Conservation (phyloP, 108 stramenopile species). For the Skeletonema potamos region DNA sequence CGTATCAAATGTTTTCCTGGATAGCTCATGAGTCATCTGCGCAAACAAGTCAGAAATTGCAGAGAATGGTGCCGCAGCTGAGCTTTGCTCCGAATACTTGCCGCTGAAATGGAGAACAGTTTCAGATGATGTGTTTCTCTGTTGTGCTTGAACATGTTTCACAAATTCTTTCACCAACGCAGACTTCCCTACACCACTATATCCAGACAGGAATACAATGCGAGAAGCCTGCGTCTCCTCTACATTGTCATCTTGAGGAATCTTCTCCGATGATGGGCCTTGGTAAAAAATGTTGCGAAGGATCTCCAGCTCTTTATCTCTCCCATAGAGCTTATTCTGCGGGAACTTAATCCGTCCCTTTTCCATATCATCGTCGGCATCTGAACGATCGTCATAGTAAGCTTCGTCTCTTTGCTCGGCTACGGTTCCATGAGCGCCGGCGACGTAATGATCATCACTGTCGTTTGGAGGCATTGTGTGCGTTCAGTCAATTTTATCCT, state of each 20-base stretch:
- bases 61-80: constrained; percentile 12
- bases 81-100: constrained; percentile 10
- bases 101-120: neutral
- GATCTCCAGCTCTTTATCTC: constrained; percentile 19
- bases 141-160: constrained; percentile 1
- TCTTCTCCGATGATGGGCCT: neutral
- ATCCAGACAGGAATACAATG: constrained; percentile 28
- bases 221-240: neutral
- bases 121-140: neutral
- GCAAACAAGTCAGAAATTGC: neutral
- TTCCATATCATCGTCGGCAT: constrained; percentile 33
- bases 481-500: neutral
- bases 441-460: neutral
- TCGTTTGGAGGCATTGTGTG: neutral
- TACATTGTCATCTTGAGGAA: neutral
- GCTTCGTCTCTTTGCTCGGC: constrained; percentile 26
- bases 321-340: constrained; percentile 18
- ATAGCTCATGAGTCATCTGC: neutral
- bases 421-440: constrained; percentile 1
- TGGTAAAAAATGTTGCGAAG: constrained; percentile 4
- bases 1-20: neutral
- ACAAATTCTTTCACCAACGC: constrained; percentile 23
- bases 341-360: constrained; percentile 39
- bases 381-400: constrained; percentile 19
- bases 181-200: constrained; percentile 32